Conservation (phyloP, 805 yeast genomes). For the Cyberlindnera amylophila region DNA sequence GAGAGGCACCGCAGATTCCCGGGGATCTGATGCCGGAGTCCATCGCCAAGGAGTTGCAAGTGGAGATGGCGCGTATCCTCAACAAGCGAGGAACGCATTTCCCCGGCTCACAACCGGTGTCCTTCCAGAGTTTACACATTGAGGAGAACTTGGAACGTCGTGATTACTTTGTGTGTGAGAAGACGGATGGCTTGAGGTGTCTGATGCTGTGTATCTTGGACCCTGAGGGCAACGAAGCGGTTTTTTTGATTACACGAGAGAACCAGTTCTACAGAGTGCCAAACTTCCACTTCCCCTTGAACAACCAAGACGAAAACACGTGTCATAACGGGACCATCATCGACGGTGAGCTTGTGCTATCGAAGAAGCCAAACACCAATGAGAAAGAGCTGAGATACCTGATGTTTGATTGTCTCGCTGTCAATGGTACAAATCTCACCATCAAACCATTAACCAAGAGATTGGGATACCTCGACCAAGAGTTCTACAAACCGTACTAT, state of each 20-base stretch:
- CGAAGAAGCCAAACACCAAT: constrained; percentile 45
- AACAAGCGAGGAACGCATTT: constrained; percentile 54
- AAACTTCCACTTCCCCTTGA: constrained; percentile 77
- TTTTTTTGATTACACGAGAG: constrained; percentile 83
- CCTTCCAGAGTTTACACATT: constrained; percentile 76
- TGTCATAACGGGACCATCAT: constrained; percentile 85
- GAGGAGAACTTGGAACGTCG: constrained; percentile 53
- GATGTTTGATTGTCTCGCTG: constrained; percentile 86
- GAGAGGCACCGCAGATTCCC: constrained; percentile 79
- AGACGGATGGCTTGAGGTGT: constrained; percentile 89
- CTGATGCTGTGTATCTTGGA: constrained; percentile 62
- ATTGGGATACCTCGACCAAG: constrained; percentile 79
- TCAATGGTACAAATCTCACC: constrained; percentile 70
- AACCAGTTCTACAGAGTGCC: constrained; percentile 82
- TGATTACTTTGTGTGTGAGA: constrained; percentile 94
- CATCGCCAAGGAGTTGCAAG: constrained; percentile 63
- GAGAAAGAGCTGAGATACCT: constrained; percentile 71
- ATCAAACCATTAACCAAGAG: constrained; percentile 74
- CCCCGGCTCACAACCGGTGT: constrained; percentile 95
- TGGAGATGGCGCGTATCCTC: constrained; percentile 61
- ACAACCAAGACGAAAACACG: constrained; percentile 41
- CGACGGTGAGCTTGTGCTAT: constrained; percentile 91
- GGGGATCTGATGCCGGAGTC: constrained; percentile 75
- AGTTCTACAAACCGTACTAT: constrained; percentile 78
- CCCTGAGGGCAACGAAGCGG: constrained; percentile 79